These are phyloP conservation scores for Rhynchospora tenuis DNA, from an alignment of 176 grass and related monocot species.

Conservation along the genomic window DNA sequence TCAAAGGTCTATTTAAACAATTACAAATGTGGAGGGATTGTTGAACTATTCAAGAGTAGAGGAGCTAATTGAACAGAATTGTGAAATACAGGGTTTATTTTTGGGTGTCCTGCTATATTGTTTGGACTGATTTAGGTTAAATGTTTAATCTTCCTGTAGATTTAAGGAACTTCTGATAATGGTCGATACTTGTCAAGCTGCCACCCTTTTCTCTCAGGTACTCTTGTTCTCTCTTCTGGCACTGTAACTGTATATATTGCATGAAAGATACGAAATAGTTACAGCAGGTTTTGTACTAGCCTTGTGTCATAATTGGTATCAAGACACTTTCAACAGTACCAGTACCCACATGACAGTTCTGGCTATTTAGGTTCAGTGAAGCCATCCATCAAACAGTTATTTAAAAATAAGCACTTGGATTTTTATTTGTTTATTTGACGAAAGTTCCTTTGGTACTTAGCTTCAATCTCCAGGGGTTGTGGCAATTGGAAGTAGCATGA, in stretches of 20 bases:
- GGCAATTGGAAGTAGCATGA: conserved; percentile 92
- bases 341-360: not conserved
- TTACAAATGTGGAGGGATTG: not conserved
- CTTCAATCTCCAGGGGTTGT: conserved; percentile 96
- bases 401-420: not conserved
- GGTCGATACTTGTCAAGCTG: conserved; percentile 99
- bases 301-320: not conserved
- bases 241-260: not conserved
- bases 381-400: not conserved
- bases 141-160: conserved; percentile 36
- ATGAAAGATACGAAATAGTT: not conserved
- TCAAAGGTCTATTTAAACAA: not conserved
- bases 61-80: not conserved
- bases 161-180: conserved; percentile 98
- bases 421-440: not conserved
- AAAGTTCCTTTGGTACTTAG: conserved; percentile 28
- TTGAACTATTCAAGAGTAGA: not conserved
- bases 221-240: not conserved
- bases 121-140: conserved; percentile 15
- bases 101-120: conserved; percentile 6
- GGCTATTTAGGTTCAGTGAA: not conserved
- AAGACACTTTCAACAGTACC: not conserved
- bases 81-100: not conserved
- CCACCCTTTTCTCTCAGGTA: conserved; percentile 97
- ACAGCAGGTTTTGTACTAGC: not conserved